Evolutionary conservation across 2,329 filamentous ascomycete species (phyloP), one percentile per base, ranked within the genome.

Genomic region (Sordariomycetes sp.): DNA sequence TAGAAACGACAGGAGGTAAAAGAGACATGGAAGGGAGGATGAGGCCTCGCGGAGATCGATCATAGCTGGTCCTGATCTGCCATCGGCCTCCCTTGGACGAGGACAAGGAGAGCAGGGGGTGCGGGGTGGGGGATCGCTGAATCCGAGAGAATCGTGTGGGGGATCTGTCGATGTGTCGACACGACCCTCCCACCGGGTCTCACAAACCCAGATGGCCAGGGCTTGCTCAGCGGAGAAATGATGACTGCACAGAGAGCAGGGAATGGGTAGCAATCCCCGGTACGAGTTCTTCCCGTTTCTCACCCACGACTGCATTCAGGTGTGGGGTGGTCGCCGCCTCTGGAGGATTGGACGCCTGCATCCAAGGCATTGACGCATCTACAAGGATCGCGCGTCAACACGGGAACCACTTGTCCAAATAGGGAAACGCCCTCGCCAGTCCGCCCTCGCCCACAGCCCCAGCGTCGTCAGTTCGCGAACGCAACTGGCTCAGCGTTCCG

Each of bases 351-450:
- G n/a, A 50, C 14, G 57, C 22, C 43, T 54, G 57, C 57, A 58
- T 58, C 32, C 57, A 58, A 58, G 57, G 57, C 57, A 58, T 58
- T 58, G 57, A 58, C 57, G 57, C 57, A 58, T 54, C 52, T 58
- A 32, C 57, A 58, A 35, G 51, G 57, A 54, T 54, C n/a, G 34
- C 32, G 55, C 20, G 3, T n/a, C 46, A 24, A 50, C n/a, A 50
- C 46, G 46, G 46, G 46, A 24, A 24, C 5, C 18, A 22, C 46
- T 22, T 24, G n/a, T 24, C 46, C 20, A 11, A 22, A 12, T 50
- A 6, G 20, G 20, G 46, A 11, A 8, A 22, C 22, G 20, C 46
- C 20, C 46, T 24, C 22, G 46, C 46, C 20, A 22, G n/a, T 24
- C 20, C 22, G 46, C 22, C 46, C 4, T 24, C 20, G 20, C 20